Percentiles rank a stretch among this genome's conserved stretches.
Evolutionary conservation across 1,284 basidiomycete genomes (phyloP).

Genomic region (Puccinia brachypodii): DNA sequence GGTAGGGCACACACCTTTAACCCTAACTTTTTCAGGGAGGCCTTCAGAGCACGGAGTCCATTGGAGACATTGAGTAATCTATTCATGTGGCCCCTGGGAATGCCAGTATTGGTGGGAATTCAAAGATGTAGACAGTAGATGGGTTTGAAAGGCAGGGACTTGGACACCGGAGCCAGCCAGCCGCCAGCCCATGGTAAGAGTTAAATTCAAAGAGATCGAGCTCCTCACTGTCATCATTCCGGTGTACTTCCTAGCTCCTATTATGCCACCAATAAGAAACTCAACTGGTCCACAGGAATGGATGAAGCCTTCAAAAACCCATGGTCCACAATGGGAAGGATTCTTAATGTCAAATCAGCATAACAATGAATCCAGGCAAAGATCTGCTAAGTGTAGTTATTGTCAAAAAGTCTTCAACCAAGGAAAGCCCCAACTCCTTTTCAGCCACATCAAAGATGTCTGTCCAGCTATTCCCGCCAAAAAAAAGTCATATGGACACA

Average conservation of each 20-base stretch:
- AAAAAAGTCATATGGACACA: slow-evolving; percentile 13
- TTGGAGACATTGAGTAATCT: no score
- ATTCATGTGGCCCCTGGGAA: no score
- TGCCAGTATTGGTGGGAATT: no score
- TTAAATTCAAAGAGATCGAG: no score
- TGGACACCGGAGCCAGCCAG: no score
- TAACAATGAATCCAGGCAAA: neutral
- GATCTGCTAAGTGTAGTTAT: neutral
- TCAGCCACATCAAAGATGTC: neutral
- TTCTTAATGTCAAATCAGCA: neutral
- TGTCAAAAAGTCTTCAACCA: neutral
- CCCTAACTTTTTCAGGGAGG: no score
- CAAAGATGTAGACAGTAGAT: no score
- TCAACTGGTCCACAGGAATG: neutral
- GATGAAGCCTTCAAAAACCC: neutral
- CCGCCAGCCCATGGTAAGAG: no score
- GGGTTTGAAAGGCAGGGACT: neutral
- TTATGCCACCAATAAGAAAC: neutral
- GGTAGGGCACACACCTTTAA: no score
- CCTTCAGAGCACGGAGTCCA: no score
- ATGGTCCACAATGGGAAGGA: neutral
- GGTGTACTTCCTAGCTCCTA: no score
- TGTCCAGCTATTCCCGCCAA: neutral
- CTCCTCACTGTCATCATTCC: no score
- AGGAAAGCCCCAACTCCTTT: neutral